These are phyloP conservation scores for Penicillium sp. DNA, from an alignment of 2,329 filamentous ascomycete species.

Conservation along the genomic window DNA sequence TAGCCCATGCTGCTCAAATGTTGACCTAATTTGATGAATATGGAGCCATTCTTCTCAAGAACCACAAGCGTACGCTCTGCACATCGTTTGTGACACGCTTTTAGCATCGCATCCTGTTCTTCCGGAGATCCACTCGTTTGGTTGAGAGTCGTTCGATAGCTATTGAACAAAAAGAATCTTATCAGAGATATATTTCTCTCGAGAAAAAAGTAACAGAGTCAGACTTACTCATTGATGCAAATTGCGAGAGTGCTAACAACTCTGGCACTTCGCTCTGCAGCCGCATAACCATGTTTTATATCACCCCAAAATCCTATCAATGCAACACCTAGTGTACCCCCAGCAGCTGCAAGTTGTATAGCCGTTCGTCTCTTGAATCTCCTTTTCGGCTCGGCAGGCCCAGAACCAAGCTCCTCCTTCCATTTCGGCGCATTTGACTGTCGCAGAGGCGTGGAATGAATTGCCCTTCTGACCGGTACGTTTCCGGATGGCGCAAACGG, in stretches of 20 bases:
- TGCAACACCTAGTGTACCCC: slow-evolving; percentile 37
- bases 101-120: slow-evolving; percentile 65
- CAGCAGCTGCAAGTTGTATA: slow-evolving; percentile 29
- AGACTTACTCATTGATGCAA: slow-evolving; percentile 80
- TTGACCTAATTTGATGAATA: slow-evolving; percentile 97
- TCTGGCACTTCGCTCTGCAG: slow-evolving; percentile 71
- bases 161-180: slow-evolving; percentile 34
- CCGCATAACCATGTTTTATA: slow-evolving; percentile 70
- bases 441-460: neutral
- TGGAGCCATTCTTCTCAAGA: slow-evolving; percentile 92
- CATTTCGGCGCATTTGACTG: neutral
- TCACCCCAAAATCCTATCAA: slow-evolving; percentile 58
- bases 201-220: slow-evolving; percentile 2
- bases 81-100: slow-evolving; percentile 86
- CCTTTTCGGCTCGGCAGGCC: neutral
- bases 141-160: slow-evolving; percentile 83
- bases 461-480: neutral
- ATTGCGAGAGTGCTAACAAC: slow-evolving; percentile 71
- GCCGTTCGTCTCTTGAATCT: slow-evolving; percentile 19
- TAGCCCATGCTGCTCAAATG: slow-evolving; percentile 97
- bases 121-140: slow-evolving; percentile 59
- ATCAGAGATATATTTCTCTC: neutral
- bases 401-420: neutral
- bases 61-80: slow-evolving; percentile 81
- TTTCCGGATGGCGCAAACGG: neutral